phyloP scores from a whole-genome alignment of 2,329 filamentous ascomycete genomes.

The Aureobasidium namibiae region DNA sequence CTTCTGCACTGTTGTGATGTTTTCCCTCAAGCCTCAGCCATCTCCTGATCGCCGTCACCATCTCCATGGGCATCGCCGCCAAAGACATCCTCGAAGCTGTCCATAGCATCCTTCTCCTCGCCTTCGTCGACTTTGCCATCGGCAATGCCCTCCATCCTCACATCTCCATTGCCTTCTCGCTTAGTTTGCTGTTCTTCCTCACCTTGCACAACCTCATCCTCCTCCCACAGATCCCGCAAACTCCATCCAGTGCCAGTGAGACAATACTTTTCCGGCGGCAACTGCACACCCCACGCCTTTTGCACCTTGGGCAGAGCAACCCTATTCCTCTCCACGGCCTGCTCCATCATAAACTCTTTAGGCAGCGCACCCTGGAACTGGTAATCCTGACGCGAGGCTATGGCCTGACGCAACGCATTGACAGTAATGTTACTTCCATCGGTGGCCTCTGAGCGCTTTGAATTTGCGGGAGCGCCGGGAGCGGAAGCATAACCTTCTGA shows the following conservation, averaged over 20 bases:
- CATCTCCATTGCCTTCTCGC: conserved; percentile 24
- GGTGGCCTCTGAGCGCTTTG: conserved; percentile 20
- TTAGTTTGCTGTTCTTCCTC: conserved; percentile 35
- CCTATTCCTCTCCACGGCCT: conserved; percentile 64
- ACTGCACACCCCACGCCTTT: conserved; percentile 47
- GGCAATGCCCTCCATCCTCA: conserved; percentile 38
- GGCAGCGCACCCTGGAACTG: conserved; percentile 58
- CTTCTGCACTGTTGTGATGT: no score
- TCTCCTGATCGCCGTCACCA: conserved; percentile 24
- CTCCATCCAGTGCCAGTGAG: conserved; percentile 50
- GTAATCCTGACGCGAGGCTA: conserved; percentile 58
- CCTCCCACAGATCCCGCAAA: conserved; percentile 51
- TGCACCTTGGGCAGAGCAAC: conserved; percentile 52
- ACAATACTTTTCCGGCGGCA: conserved; percentile 56
- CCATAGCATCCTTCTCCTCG: conserved; percentile 27
- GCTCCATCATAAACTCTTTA: conserved; percentile 69
- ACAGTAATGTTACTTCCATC: conserved; percentile 51
- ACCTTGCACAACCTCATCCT: conserved; percentile 40
- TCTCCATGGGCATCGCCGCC: conserved; percentile 22
- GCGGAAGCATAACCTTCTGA: conserved; percentile 55
- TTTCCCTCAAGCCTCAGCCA: conserved; percentile 25
- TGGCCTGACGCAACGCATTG: conserved; percentile 64
- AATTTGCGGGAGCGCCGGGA: conserved; percentile 10
- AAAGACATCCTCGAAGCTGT: conserved; percentile 38
- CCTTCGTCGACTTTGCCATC: conserved; percentile 24